Conservation (phyloP, 805 yeast genomes). For the Ogataea chonburiensis region DNA sequence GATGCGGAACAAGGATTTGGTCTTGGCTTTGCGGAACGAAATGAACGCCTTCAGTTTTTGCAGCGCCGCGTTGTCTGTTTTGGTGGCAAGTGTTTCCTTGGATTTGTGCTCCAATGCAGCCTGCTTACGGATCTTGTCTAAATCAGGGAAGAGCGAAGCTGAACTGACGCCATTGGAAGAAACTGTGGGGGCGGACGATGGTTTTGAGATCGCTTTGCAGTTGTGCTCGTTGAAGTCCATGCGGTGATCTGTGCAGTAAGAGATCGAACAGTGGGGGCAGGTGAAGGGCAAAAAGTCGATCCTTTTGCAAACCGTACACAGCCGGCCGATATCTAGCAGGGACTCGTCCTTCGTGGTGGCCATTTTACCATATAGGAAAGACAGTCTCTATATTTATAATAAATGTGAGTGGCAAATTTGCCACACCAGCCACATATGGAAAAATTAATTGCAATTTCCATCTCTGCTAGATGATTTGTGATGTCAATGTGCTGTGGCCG, state of each 20-base stretch:
- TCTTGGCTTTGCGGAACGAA: constrained; percentile 12
- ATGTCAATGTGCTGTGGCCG: constrained; percentile 77
- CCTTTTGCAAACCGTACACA: constrained; percentile 50
- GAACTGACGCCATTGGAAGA: constrained; percentile 38
- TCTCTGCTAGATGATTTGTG: constrained; percentile 48
- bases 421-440: constrained; percentile 12
- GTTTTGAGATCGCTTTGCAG: constrained; percentile 20
- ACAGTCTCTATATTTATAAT: constrained; percentile 2
- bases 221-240: constrained; percentile 34
- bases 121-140: constrained; percentile 40
- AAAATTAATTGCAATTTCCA: constrained; percentile 4
- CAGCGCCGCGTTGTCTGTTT: constrained; percentile 21
- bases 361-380: constrained; percentile 5
- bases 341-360: constrained; percentile 29
- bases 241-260: constrained; percentile 53
- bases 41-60: constrained; percentile 24
- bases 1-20: constrained; percentile 8
- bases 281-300: constrained; percentile 59
- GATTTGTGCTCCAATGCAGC: constrained; percentile 31
- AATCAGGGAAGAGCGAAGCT: constrained; percentile 50
- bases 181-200: constrained; percentile 11
- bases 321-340: constrained; percentile 56
- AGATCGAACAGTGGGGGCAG: constrained; percentile 42
- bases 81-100: constrained; percentile 17
- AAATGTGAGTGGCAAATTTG: constrained; percentile 13